Conservation (phyloP, 2,329 filamentous ascomycete species). For the Ascochyta viciae-villosae region DNA sequence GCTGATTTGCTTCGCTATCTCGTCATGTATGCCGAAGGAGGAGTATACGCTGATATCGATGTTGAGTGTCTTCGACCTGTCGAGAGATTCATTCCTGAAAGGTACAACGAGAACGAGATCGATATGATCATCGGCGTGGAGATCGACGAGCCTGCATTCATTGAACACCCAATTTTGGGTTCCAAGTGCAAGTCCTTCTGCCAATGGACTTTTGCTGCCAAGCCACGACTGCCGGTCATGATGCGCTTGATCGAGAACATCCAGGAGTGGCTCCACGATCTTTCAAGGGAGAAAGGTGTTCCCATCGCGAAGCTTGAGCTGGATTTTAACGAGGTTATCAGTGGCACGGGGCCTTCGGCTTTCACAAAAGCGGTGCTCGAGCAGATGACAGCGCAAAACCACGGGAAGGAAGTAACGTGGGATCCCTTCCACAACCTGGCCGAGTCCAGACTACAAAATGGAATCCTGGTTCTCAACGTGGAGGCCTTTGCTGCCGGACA, state of each 20-base stretch:
- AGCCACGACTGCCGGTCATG: constrained; percentile 72
- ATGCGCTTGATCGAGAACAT: constrained; percentile 72
- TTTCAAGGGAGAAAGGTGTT: constrained; percentile 66
- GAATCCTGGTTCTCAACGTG: constrained; percentile 71
- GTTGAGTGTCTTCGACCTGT: constrained; percentile 63
- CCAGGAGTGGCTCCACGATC: constrained; percentile 68
- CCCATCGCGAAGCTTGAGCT: constrained; percentile 67
- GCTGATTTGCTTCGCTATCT: constrained; percentile 72
- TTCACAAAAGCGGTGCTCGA: constrained; percentile 71
- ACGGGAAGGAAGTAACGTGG: constrained; percentile 63
- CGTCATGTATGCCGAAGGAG: constrained; percentile 71
- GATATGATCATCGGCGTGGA: constrained; percentile 75
- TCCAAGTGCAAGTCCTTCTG: constrained; percentile 74
- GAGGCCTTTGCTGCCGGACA: constrained; percentile 77
- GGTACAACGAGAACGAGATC: constrained; percentile 69
- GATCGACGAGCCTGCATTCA: constrained; percentile 72
- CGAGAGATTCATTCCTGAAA: constrained; percentile 66
- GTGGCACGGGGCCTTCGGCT: constrained; percentile 74
- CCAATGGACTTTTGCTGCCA: constrained; percentile 78
- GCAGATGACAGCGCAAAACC: constrained; percentile 63
- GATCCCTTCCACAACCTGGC: constrained; percentile 69
- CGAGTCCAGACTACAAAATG: constrained; percentile 70
- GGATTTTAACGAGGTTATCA: constrained; percentile 76
- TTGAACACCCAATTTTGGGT: constrained; percentile 69
- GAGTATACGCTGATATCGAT: constrained; percentile 67